Percentiles rank a stretch among this genome's conserved stretches.
phyloP scores from a whole-genome alignment of 441 rosid genomes.

The Corymbia citriodora region DNA sequence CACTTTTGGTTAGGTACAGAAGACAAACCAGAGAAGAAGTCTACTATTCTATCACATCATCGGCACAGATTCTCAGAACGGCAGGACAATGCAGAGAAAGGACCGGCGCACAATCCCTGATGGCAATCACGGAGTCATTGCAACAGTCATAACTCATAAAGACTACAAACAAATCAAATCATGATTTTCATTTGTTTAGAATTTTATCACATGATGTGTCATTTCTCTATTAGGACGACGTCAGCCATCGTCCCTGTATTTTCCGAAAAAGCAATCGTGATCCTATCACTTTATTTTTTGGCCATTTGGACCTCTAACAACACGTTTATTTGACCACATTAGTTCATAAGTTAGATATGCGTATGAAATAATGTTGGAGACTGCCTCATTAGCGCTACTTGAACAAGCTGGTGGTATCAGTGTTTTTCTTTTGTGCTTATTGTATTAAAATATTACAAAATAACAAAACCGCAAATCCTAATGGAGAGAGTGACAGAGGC shows the following conservation, averaged over 20 bases:
- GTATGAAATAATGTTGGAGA: background rate
- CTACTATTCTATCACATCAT: background rate
- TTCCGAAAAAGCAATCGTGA: background rate
- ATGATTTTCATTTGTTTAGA: background rate
- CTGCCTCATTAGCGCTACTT: background rate
- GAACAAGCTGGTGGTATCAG: background rate
- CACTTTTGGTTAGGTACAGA: background rate
- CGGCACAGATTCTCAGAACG: background rate
- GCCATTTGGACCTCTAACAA: background rate
- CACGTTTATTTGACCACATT: background rate
- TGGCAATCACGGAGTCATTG: background rate
- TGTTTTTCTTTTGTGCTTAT: too few relatives aligned
- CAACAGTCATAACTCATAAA: background rate
- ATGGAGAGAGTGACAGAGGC: too few relatives aligned
- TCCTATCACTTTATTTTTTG: background rate
- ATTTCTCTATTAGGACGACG: background rate
- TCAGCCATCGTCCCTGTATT: background rate
- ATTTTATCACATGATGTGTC: background rate
- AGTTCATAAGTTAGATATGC: background rate
- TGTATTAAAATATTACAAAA: too few relatives aligned
- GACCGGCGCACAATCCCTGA: background rate
- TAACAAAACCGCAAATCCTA: too few relatives aligned
- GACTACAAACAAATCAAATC: background rate
- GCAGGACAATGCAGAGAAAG: background rate
- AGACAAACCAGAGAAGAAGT: background rate